Evolutionary conservation across 225 moss, liverwort and hornwort species (phyloP), one percentile per base, ranked within the genome.

Genomic region (Anthoceros angustus): DNA sequence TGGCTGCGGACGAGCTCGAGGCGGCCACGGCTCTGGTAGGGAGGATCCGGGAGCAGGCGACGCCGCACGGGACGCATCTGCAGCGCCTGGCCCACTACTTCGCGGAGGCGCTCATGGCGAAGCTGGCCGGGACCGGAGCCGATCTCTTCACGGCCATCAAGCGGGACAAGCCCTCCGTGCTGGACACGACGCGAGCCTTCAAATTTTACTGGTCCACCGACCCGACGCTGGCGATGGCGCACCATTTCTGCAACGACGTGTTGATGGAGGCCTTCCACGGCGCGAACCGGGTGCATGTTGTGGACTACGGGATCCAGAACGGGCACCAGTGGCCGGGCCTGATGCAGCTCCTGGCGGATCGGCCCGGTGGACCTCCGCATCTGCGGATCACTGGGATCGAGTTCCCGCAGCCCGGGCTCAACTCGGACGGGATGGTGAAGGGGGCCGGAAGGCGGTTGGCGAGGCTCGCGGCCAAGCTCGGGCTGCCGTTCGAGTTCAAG

Each of bases 361-460:
- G 55, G 10, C 55, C 55, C 55, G 55, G 23, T 4, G 55, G 55
- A 18, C 55, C 15, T 23, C 55, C 55, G 10, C 55, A 23, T 18
- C 55, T 55, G 55, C 55, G 55, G 10, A 55, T 55, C 55, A 55
- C 55, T 15, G 55, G 55, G 3, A 55, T 55, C 55, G 55, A 55
- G 55, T 55, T 15, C 55, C 55, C 55, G 8, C 55, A 55, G 55
- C 55, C 55, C 55, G 55, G 55, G 55, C n/a, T 20, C 7, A 18
- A 55, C 55, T 23, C 55, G 55, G 55, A 55, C 55, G 55, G 55
- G n/a, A n/a, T 20, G 15, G 55, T 55, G 55, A 55, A 55, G 55
- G 3, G 4, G 55, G 23, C 55, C 2, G 55, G 55, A 23, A 18
- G 55, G n/a, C 18, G n/a, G 55, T 11, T 55, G 55, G 55, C 55